phyloP scores from a whole-genome alignment of 352 stramenopile genomes.

The Pythium apleroticum region DNA sequence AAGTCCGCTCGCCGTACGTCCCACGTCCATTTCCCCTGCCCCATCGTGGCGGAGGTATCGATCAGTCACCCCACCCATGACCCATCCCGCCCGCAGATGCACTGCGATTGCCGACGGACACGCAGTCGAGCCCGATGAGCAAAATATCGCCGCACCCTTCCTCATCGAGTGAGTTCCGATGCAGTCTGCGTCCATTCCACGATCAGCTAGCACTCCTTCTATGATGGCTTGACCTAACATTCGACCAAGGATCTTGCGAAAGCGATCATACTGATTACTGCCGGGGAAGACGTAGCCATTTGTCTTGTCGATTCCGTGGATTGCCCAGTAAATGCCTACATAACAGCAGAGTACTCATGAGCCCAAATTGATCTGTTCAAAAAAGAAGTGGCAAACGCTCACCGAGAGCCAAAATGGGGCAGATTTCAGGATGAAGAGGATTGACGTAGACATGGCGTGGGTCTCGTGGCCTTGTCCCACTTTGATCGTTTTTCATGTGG shows the following conservation, averaged over 20 bases:
- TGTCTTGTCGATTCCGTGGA: constrained; percentile 8
- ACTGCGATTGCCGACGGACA: constrained; percentile 23
- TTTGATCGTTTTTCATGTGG: constrained; percentile 39
- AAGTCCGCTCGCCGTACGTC: constrained; percentile 25
- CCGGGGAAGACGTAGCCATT: constrained; percentile 22
- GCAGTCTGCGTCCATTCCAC: constrained; percentile 21
- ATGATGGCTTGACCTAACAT: constrained; percentile 7
- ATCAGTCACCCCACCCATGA: constrained; percentile 25
- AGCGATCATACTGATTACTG: constrained; percentile 27
- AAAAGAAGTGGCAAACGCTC: constrained; percentile 2
- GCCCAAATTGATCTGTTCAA: constrained; percentile 1
- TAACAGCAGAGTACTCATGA: not conserved
- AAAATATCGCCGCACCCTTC: constrained; percentile 25
- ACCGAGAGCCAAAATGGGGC: constrained; percentile 33
- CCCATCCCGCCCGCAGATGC: constrained; percentile 27
- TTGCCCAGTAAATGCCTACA: constrained; percentile 20
- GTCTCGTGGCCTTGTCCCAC: constrained; percentile 23
- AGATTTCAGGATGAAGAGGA: constrained; percentile 28
- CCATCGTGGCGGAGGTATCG: constrained; percentile 28
- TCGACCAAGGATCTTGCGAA: constrained; percentile 18
- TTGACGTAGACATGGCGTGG: constrained; percentile 37
- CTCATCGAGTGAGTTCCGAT: constrained; percentile 27
- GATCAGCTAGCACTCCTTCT: constrained; percentile 16
- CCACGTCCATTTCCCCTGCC: constrained; percentile 29
- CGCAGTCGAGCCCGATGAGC: constrained; percentile 25